These are phyloP conservation scores for Trichoderma breve DNA, from an alignment of 2,329 filamentous ascomycete genomes.

Conservation along the genomic window DNA sequence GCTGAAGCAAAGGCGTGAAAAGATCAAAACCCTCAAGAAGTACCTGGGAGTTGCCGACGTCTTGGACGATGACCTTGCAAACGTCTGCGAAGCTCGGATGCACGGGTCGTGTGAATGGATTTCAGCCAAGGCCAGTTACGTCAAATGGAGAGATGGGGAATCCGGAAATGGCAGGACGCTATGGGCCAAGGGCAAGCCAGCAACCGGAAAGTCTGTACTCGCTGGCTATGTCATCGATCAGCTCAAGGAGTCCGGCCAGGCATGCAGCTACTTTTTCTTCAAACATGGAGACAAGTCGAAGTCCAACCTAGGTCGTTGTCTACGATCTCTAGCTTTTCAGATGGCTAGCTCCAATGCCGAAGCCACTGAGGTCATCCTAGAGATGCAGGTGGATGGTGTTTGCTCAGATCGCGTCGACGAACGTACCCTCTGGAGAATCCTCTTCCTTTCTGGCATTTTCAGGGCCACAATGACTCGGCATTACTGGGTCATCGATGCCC, in stretches of 20 bases:
- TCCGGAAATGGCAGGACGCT: not conserved
- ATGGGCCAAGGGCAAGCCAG: not conserved
- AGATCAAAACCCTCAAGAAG: not conserved
- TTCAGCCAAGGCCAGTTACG: not conserved
- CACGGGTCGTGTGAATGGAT: not conserved
- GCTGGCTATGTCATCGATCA: not conserved
- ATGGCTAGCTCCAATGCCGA: not conserved
- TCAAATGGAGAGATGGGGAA: not conserved
- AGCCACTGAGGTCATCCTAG: not conserved
- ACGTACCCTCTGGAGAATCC: not conserved
- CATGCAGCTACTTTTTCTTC: not conserved
- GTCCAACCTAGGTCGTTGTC: not conserved
- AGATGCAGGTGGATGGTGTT: not conserved
- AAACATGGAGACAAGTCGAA: not conserved
- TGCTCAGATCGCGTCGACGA: not conserved
- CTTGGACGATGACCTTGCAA: not conserved
- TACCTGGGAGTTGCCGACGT: not conserved
- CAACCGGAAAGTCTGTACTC: not conserved
- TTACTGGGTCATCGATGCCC: conserved; percentile 36
- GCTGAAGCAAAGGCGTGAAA: not conserved
- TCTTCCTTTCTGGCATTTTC: not conserved
- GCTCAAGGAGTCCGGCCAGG: not conserved
- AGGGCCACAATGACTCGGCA: conserved; percentile 15
- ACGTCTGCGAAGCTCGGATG: not conserved
- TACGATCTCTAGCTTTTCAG: not conserved